Conservation (phyloP, 2,329 filamentous ascomycete genomes). For the Hirsutella thompsonii region DNA sequence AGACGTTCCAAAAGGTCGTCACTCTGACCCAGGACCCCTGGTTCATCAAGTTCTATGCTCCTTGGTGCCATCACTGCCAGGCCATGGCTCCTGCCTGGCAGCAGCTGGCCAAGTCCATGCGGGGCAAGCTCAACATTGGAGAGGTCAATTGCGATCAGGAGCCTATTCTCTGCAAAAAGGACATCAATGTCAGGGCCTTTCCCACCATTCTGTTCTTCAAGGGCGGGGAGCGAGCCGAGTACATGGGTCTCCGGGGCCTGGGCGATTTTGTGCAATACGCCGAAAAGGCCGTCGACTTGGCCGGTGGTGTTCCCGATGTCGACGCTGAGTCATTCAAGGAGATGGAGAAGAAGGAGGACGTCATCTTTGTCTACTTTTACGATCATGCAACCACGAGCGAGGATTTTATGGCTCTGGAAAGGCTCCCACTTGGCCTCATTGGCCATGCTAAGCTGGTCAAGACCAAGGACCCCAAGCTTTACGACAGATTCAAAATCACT, state of each 20-base stretch:
- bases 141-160: slow-evolving; percentile 93
- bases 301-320: slow-evolving; percentile 67
- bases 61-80: slow-evolving; percentile 95
- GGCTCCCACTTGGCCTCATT: slow-evolving; percentile 75
- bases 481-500: slow-evolving; percentile 81
- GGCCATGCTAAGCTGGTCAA: slow-evolving; percentile 89
- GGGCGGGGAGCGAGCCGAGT: slow-evolving; percentile 83
- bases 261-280: slow-evolving; percentile 83
- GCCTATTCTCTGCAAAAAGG: slow-evolving; percentile 84
- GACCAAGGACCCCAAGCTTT: slow-evolving; percentile 65
- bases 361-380: slow-evolving; percentile 96
- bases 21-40: slow-evolving; percentile 82
- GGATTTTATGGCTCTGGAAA: slow-evolving; percentile 80
- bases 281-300: slow-evolving; percentile 70
- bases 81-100: slow-evolving; percentile 84
- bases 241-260: slow-evolving; percentile 79
- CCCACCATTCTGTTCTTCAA: slow-evolving; percentile 91
- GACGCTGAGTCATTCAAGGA: slow-evolving; percentile 63
- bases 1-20: slow-evolving; percentile 76
- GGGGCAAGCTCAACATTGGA: slow-evolving; percentile 78
- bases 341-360: slow-evolving; percentile 84
- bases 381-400: slow-evolving; percentile 88
- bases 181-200: slow-evolving; percentile 66
- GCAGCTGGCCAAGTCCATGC: slow-evolving; percentile 83
- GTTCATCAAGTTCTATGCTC: slow-evolving; percentile 98